These are phyloP conservation scores for Hanseniaspora thailandica DNA, from an alignment of 805 yeast species.

Conservation along the genomic window DNA sequence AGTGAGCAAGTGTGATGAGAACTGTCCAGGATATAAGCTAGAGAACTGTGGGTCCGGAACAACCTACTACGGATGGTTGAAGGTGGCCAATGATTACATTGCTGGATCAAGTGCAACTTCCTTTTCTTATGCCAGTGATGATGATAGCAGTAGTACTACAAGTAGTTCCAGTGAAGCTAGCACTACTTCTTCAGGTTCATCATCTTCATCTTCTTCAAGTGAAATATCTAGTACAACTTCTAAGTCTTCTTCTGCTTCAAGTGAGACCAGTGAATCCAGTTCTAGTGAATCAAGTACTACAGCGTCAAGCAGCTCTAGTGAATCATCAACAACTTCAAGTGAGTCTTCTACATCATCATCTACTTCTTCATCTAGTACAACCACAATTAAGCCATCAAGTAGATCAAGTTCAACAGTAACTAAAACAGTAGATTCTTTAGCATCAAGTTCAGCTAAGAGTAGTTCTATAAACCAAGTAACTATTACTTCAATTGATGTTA, in stretches of 20 bases:
- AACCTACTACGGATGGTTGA: constrained; percentile 22
- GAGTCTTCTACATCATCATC: background rate
- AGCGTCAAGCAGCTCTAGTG: background rate
- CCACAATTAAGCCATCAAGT: background rate
- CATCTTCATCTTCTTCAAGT: no score
- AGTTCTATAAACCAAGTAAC: background rate
- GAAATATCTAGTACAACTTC: no score
- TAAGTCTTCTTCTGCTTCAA: constrained; percentile 9
- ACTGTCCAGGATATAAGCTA: constrained; percentile 24
- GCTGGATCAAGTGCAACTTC: constrained; percentile 2
- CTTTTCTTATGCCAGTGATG: background rate
- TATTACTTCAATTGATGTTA: constrained; percentile 17
- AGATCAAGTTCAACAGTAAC: constrained; percentile 14
- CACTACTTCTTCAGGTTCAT: no score
- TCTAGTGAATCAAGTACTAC: no score
- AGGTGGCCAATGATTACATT: constrained; percentile 17
- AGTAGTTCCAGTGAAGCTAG: constrained; percentile 8
- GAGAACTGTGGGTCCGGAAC: constrained; percentile 23
- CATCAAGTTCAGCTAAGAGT: background rate
- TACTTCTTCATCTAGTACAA: no score
- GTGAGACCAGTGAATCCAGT: constrained; percentile 13
- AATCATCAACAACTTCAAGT: background rate
- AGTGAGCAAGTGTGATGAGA: constrained; percentile 18
- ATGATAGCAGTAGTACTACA: constrained; percentile 2
- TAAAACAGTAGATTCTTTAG: constrained; percentile 7